Base-by-base conservation (phyloP, 306 rosid species). In the Corylus americana region DNA sequence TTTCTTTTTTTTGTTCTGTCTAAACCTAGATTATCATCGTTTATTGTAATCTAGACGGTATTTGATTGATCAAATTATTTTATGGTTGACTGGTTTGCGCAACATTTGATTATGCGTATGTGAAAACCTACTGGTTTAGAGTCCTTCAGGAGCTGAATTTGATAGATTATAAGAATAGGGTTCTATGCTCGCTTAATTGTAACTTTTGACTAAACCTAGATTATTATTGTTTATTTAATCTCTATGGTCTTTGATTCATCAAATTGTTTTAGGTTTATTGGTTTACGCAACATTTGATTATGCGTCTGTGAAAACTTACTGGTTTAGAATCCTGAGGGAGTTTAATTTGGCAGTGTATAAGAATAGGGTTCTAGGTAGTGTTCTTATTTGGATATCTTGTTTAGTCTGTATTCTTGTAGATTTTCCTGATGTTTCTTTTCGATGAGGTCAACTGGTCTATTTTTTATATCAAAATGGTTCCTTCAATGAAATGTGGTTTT, bases 11-110 rank as follows among this genome's bases (percentile, higher is more conserved):
- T 13, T 16, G 11, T 85, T 55, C 16, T 4, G 45, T 70, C 45
- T 31, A 37, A 51, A 70, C 83, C 85, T 82, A 77, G 74, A 75
- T 78, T 78, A 13, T 55, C 55, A 48, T 83, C 70, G 47, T 25
- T 35, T 67, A 74, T 71, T 73, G 77, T 70, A 29, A 66, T 67
- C 54, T 9, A 8, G 18, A 54, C 63, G 78, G 67, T 50, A 4
- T 85, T 74, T 66, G n/a, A n/a, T 58, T 57, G 10, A 17, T 20
- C 20, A 42, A 20, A 62, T 59, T 45, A 7, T 42, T 58, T 20
- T 12, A 66, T 11, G 12, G 57, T 29, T 54, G 51, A 14, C n/a
- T 39, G 44, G 58, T 44, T 51, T 69, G 1, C 8, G 0, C 31
- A 11, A 20, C 68, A 54, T 37, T 62, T 44, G 45, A 35, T 25